Evolutionary conservation across 805 yeast species (phyloP).

Genomic region (Kodamaea neixiangensis): DNA sequence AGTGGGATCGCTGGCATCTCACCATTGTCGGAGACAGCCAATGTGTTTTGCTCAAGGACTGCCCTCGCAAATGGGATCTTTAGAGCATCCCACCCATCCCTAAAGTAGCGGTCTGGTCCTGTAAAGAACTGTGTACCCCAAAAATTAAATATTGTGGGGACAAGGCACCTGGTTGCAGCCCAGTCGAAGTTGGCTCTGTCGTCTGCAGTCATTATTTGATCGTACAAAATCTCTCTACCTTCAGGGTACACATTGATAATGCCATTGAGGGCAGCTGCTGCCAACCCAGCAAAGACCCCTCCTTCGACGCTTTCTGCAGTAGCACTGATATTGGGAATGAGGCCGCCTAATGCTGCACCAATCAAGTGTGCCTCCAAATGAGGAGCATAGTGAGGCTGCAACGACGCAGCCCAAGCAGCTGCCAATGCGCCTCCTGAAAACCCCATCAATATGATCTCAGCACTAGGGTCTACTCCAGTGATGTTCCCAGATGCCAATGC

Average conservation of each 20-base stretch:
- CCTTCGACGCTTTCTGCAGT: conserved; percentile 26
- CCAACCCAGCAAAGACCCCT: conserved; percentile 29
- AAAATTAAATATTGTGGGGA: background rate
- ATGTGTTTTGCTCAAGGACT: conserved; percentile 22
- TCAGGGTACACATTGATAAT: conserved; percentile 34
- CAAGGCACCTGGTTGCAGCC: conserved; percentile 1
- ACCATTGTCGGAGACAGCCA: conserved; percentile 16
- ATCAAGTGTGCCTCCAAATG: conserved; percentile 23
- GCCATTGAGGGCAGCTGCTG: conserved; percentile 32
- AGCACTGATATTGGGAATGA: conserved; percentile 33
- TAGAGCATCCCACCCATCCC: conserved; percentile 20
- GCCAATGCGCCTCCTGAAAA: conserved; percentile 42
- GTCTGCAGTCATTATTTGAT: background rate
- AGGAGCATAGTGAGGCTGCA: conserved; percentile 38
- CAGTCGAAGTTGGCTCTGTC: background rate
- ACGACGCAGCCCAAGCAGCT: conserved; percentile 37
- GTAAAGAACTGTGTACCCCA: conserved; percentile 8
- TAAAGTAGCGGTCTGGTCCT: conserved; percentile 14
- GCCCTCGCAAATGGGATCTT: conserved; percentile 12
- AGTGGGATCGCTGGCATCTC: conserved; percentile 13
- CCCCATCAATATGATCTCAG: conserved; percentile 32
- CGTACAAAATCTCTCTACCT: conserved; percentile 4
- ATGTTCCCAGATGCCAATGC: conserved; percentile 18
- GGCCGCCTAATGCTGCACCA: conserved; percentile 41
- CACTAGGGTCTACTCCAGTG: conserved; percentile 21